Conservation (phyloP, 1,284 basidiomycete genomes). For the Hemileia vastatrix region DNA sequence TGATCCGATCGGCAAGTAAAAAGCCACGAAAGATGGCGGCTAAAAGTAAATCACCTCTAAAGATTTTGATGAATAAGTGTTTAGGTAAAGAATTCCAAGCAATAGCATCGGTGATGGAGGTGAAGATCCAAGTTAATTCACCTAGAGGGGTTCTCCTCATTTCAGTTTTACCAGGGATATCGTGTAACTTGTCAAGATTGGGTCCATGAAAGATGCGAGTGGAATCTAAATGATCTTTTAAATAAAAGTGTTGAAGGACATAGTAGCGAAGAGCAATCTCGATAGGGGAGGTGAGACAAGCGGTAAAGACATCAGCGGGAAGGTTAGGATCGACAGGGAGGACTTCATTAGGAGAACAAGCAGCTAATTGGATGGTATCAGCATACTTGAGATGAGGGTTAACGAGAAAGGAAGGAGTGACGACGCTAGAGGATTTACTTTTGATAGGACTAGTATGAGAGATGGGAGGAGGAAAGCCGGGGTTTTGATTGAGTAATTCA, state of each 20-base stretch:
- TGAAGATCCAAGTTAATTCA: constrained; percentile 24
- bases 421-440: too few relatives aligned
- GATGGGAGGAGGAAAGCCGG: background rate
- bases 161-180: constrained; percentile 18
- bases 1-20: constrained; percentile 18
- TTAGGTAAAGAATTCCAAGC: constrained; percentile 24
- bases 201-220: constrained; percentile 13
- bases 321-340: constrained; percentile 17
- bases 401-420: background rate
- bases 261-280: constrained; percentile 22
- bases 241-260: constrained; percentile 15
- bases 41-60: constrained; percentile 18
- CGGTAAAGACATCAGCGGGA: constrained; percentile 21
- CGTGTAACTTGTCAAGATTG: constrained; percentile 15
- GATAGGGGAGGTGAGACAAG: constrained; percentile 21
- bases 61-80: constrained; percentile 19
- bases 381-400: background rate
- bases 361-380: constrained; percentile 20
- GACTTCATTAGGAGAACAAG: constrained; percentile 21
- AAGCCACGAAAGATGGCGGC: constrained; percentile 20
- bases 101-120: constrained; percentile 22
- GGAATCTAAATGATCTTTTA: constrained; percentile 10
- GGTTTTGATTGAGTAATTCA: background rate
- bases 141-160: constrained; percentile 22
- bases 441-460: background rate